phyloP scores from a whole-genome alignment of 208 protist species.

The Perkinsela sp. region DNA sequence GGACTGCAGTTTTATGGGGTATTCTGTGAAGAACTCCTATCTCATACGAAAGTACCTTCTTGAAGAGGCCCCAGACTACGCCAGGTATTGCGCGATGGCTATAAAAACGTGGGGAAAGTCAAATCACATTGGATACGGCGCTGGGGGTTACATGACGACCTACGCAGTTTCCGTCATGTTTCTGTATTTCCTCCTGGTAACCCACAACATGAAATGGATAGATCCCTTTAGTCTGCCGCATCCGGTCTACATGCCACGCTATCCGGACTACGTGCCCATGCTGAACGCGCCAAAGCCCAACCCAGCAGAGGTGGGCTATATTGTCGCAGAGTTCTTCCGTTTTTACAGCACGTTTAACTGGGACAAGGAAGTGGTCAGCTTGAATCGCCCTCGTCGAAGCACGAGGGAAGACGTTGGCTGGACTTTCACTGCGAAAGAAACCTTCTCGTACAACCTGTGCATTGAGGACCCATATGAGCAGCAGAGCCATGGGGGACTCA shows the following conservation, averaged over 20 bases:
- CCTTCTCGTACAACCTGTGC: conserved; percentile 38
- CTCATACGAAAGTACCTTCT: conserved; percentile 42
- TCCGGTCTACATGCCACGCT: conserved; percentile 43
- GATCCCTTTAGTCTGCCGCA: conserved; percentile 53
- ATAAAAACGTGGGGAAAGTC: conserved; percentile 64
- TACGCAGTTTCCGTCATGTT: conserved; percentile 56
- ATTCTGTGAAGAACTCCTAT: conserved; percentile 64
- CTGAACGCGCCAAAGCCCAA: conserved; percentile 13
- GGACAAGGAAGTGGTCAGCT: conserved; percentile 33
- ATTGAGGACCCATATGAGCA: conserved; percentile 66
- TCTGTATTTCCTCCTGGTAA: conserved; percentile 48
- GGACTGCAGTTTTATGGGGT: conserved; percentile 57
- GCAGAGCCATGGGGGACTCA: conserved; percentile 36
- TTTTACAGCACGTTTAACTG: conserved; percentile 55
- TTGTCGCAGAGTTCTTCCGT: conserved; percentile 53
- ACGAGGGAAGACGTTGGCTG: conserved; percentile 24
- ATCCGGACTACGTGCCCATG: conserved; percentile 41
- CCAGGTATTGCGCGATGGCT: conserved; percentile 42
- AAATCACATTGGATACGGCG: conserved; percentile 30
- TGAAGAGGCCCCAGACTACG: conserved; percentile 16
- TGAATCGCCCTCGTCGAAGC: conserved; percentile 24
- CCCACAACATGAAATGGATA: conserved; percentile 30
- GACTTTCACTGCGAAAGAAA: conserved; percentile 35
- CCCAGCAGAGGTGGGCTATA: conserved; percentile 18
- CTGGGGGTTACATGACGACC: conserved; percentile 46